Evolutionary conservation across 2,329 filamentous ascomycete species (phyloP), one percentile per base, ranked within the genome.

Genomic region (Plectosphaerella sp.): DNA sequence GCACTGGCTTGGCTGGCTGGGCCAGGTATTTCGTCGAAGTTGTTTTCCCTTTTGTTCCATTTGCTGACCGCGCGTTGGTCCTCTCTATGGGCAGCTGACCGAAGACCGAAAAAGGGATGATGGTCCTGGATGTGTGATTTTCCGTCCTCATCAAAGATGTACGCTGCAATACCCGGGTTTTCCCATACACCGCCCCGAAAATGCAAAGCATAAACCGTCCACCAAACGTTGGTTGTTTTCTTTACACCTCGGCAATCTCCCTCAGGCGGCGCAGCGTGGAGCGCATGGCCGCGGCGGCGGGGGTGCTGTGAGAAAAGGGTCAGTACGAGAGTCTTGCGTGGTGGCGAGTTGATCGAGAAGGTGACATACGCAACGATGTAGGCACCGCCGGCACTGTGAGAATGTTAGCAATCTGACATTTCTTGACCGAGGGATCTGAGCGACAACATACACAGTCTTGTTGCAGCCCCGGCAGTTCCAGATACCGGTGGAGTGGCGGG

Each of bases 401-500:
- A 64, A 25, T 47, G 43, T 51, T 51, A 51, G 49, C 45, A 22
- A 15, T 24, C 20, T n/a, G 37, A 24, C 45, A 9, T 20, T 7
- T 9, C 14, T 20, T 18, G 28, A 41, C 36, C 9, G 10, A 3
- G 6, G 18, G 28, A 22, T 33, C 28, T 33, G 46, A 5, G 5
- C 24, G 25, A 24, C 9, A n/a, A 49, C 48, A 45, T 49, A 51
- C 65, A 93, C 83, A 70, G 86, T 90, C 88, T 97, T 97, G 76
- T 89, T 86, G 88, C 94, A 97, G 57, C 87, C 83, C 77, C 85
- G 88, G 89, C 94, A 99, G 77, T 93, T 84, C 93, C 93, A 97
- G 84, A 96, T 97, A 69, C 92, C 92, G 67, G 93, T 89, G 60
- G 90, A 86, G 72, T 91, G 82, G 71, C 93, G 87, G 83, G 91